Percentiles rank a stretch among this genome's conserved stretches.
phyloP scores from a whole-genome alignment of 2,329 filamentous ascomycete genomes.

The Fusarium chuoi region DNA sequence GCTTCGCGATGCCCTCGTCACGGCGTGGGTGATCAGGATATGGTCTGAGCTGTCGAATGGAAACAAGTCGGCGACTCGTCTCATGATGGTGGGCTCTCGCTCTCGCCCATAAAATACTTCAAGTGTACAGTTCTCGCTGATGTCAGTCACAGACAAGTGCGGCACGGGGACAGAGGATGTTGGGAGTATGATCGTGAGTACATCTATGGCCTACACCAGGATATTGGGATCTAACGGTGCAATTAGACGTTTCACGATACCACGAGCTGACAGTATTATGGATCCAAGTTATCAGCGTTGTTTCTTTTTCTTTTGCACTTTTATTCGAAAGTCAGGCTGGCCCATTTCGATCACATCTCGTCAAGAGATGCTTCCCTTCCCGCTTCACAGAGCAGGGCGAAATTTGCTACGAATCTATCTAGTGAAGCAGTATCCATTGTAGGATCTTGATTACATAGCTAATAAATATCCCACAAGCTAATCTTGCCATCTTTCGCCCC shows the following conservation, averaged over 20 bases:
- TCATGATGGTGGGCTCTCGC: slow-evolving; percentile 30
- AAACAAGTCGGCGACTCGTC: slow-evolving; percentile 44
- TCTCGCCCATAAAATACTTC: not conserved
- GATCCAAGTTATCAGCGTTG: not conserved
- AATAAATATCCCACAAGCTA: slow-evolving; percentile 95
- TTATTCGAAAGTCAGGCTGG: not conserved
- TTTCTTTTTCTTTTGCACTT: not conserved
- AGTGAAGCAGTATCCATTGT: not conserved
- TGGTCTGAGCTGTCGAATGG: slow-evolving; percentile 48
- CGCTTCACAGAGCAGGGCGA: not conserved
- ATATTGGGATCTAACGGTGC: not conserved
- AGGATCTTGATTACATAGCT: slow-evolving; percentile 27
- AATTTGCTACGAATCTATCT: not conserved
- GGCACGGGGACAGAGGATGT: slow-evolving; percentile 19
- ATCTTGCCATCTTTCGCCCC: slow-evolving; percentile 96
- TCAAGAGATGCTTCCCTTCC: not conserved
- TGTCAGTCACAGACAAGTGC: slow-evolving; percentile 12
- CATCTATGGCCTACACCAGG: not conserved
- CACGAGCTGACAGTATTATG: not conserved
- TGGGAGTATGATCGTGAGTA: slow-evolving; percentile 5
- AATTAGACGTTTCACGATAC: not conserved
- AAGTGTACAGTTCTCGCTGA: slow-evolving; percentile 20
- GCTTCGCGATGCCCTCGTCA: slow-evolving; percentile 49
- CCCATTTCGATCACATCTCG: not conserved
- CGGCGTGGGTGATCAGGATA: slow-evolving; percentile 50